A percentile compares a stretch with the other conserved stretches of the same genome.
Conservation (phyloP, 148 eudicot species). For the Polygonum aviculare region DNA sequence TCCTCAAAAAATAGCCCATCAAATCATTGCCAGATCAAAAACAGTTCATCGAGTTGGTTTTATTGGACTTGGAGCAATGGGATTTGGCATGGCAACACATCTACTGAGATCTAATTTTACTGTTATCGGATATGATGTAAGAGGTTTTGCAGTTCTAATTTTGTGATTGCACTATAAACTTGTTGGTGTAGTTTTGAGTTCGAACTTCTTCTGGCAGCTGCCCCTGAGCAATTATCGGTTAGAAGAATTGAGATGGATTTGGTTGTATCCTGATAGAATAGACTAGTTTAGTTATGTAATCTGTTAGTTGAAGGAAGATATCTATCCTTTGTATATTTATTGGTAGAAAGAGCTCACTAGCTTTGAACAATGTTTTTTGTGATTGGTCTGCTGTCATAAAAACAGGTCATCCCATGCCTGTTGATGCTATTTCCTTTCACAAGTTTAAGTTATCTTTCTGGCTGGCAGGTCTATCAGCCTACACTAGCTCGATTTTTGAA, state of each 20-base stretch:
- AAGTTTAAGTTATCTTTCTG: slow-evolving; percentile 5
- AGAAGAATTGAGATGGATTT: neutral
- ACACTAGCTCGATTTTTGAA: slow-evolving; percentile 58
- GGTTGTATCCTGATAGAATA: neutral
- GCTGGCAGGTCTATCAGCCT: slow-evolving; percentile 73
- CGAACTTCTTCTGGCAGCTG: neutral
- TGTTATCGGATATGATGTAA: slow-evolving; percentile 83
- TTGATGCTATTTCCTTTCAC: neutral
- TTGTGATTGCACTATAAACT: neutral
- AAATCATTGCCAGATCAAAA: slow-evolving; percentile 33
- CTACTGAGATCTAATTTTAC: slow-evolving; percentile 67
- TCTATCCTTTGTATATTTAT: no score
- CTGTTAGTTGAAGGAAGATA: no score
- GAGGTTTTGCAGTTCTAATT: slow-evolving; percentile 1
- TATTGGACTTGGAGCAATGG: slow-evolving; percentile 99
- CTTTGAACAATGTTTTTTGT: neutral
- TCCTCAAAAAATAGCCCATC: slow-evolving; percentile 64
- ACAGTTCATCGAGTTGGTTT: slow-evolving; percentile 60
- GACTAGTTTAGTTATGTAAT: neutral
- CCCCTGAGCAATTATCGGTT: neutral
- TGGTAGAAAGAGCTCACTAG: neutral
- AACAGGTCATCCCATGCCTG: neutral
- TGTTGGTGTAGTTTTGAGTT: neutral
- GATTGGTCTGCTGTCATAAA: neutral
- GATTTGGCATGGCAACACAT: slow-evolving; percentile 99